Percentiles rank a stretch among this genome's conserved stretches.
phyloP scores from a whole-genome alignment of 805 yeast genomes.

The Metschnikowia koreensis region DNA sequence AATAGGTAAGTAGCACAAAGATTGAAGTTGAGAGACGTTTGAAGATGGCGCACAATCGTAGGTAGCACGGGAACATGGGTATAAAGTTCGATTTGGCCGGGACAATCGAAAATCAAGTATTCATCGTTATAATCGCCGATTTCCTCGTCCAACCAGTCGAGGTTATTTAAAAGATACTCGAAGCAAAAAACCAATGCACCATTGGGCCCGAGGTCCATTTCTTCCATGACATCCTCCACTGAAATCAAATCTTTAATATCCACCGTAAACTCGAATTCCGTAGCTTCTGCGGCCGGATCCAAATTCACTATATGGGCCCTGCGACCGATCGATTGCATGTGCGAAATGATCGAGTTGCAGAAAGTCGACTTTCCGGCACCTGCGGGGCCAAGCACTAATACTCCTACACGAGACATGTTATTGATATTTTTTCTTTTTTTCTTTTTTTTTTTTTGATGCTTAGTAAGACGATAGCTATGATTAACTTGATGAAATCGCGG shows the following conservation, averaged over 20 bases:
- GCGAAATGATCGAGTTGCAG: constrained; percentile 80
- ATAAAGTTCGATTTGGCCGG: constrained; percentile 93
- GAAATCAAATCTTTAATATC: constrained; percentile 91
- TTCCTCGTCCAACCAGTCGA: constrained; percentile 97
- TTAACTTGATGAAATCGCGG: too few relatives aligned
- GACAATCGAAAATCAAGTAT: constrained; percentile 91
- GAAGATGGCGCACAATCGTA: constrained; percentile 79
- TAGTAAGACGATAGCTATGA: not conserved
- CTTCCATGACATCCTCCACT: constrained; percentile 93
- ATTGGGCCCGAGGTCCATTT: constrained; percentile 88
- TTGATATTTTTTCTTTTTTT: not conserved
- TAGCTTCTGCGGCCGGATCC: constrained; percentile 97
- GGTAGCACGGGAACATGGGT: constrained; percentile 95
- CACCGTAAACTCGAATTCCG: constrained; percentile 85
- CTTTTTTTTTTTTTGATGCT: not conserved
- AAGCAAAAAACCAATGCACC: constrained; percentile 94
- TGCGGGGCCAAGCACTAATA: constrained; percentile 93
- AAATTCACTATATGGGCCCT: constrained; percentile 91
- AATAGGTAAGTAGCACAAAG: constrained; percentile 89
- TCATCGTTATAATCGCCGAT: constrained; percentile 96
- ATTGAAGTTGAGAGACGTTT: constrained; percentile 74
- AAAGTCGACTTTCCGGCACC: constrained; percentile 95
- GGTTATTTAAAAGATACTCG: constrained; percentile 81
- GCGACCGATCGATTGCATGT: constrained; percentile 88
- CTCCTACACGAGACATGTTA: constrained; percentile 90